Percentiles rank a stretch among this genome's conserved stretches.
Evolutionary conservation across 2,329 filamentous ascomycete species (phyloP).

Genomic region (Botrytis porri): DNA sequence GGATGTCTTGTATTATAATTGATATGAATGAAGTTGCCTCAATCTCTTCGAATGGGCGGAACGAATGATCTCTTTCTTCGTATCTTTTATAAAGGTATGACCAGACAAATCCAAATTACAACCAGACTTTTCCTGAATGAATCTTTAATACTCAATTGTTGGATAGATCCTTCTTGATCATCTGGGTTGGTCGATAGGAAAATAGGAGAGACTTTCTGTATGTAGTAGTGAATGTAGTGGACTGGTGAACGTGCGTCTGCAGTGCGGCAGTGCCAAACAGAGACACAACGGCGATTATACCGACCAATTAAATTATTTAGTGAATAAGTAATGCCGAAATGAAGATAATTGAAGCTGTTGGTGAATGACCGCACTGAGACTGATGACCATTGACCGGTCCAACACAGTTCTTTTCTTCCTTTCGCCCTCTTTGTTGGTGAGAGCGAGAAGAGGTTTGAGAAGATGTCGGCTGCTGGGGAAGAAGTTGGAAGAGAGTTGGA

Average conservation of each 20-base stretch:
- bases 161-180: neutral
- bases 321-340: neutral
- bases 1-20: neutral
- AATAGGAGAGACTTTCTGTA: conserved; percentile 16
- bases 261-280: conserved; percentile 16
- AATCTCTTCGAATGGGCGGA: neutral
- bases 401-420: neutral
- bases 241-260: conserved; percentile 23
- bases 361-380: neutral
- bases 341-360: neutral
- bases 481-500: neutral
- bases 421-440: neutral
- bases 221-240: conserved; percentile 18
- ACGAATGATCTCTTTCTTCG: neutral
- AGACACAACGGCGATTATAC: conserved; percentile 6
- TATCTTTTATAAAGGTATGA: neutral
- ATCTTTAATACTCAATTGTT: neutral
- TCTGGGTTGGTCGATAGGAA: conserved; percentile 8
- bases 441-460: neutral
- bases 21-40: neutral
- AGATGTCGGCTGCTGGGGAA: neutral
- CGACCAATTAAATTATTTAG: conserved; percentile 6
- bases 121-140: neutral
- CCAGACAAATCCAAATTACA: neutral
- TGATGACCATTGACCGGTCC: neutral